Percentiles rank a stretch among this genome's conserved stretches.
phyloP scores from a whole-genome alignment of 2,329 filamentous ascomycete genomes.

The Septoria linicola region DNA sequence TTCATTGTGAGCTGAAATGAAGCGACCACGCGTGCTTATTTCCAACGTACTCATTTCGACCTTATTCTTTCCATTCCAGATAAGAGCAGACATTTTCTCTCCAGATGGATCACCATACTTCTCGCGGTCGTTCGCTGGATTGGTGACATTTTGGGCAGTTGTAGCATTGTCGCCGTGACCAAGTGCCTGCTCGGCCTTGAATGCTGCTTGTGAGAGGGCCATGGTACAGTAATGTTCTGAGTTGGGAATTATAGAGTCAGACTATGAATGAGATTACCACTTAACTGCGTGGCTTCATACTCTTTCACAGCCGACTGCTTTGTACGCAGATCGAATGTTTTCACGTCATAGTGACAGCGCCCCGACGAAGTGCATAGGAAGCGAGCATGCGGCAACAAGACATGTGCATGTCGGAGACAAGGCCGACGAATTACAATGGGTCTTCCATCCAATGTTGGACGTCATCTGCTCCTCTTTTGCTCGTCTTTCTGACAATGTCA shows the following conservation, averaged over 20 bases:
- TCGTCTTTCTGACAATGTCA: background rate
- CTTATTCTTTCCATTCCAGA: conserved; percentile 78
- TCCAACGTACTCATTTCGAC: conserved; percentile 57
- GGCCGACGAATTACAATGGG: background rate
- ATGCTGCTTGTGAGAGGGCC: conserved; percentile 64
- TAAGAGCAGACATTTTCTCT: conserved; percentile 71
- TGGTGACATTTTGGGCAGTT: conserved; percentile 67
- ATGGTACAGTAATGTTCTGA: too few species aligned
- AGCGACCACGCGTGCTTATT: conserved; percentile 16
- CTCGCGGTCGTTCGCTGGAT: conserved; percentile 54
- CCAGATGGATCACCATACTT: conserved; percentile 51
- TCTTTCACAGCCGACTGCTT: background rate
- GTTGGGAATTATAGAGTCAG: too few species aligned
- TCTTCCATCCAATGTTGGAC: background rate
- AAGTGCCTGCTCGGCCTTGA: conserved; percentile 62
- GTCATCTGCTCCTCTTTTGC: conserved; percentile 1
- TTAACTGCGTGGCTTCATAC: background rate
- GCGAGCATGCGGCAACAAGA: conserved; percentile 1
- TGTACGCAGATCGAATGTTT: too few species aligned
- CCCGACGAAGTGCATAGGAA: conserved; percentile 6
- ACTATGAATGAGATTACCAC: background rate
- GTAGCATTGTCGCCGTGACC: conserved; percentile 66
- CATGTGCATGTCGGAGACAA: background rate
- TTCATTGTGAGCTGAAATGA: conserved; percentile 8
- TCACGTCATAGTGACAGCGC: conserved; percentile 8